Conservation (phyloP, 306 rosid genomes). For the Glycyrrhiza uralensis region DNA sequence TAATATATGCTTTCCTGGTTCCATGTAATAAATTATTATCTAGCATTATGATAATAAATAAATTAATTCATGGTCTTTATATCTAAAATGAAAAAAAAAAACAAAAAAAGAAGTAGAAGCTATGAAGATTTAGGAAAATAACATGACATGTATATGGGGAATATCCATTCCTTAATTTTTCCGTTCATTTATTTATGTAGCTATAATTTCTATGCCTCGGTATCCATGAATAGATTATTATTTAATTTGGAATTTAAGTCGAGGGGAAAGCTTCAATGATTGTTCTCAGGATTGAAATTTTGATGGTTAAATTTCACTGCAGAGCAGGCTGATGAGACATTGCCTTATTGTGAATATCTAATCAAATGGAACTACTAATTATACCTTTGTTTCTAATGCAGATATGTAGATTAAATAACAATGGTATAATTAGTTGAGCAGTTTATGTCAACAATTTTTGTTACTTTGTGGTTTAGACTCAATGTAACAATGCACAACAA, state of each 20-base stretch:
- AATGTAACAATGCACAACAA: background rate
- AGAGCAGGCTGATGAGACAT: background rate
- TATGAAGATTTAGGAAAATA: background rate
- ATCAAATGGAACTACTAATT: background rate
- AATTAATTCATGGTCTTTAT: background rate
- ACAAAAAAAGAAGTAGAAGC: background rate
- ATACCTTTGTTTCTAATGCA: background rate
- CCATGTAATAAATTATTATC: background rate
- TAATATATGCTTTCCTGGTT: background rate
- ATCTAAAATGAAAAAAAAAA: background rate
- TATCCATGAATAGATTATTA: conserved; percentile 7
- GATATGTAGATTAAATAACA: background rate
- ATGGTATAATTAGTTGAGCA: background rate
- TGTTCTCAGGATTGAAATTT: background rate
- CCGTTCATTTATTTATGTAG: background rate
- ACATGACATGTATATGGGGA: background rate
- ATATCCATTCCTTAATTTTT: background rate
- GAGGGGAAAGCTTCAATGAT: conserved; percentile 1
- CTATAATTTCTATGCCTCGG: background rate
- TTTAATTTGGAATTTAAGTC: background rate
- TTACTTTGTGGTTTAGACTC: conserved; percentile 15
- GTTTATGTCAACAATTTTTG: background rate
- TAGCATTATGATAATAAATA: background rate
- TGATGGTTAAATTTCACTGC: conserved; percentile 5
- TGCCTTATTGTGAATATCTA: background rate